Base-by-base conservation (phyloP, 495 filamentous ascomycete genomes). In the Pseudotulostoma volvatum region DNA sequence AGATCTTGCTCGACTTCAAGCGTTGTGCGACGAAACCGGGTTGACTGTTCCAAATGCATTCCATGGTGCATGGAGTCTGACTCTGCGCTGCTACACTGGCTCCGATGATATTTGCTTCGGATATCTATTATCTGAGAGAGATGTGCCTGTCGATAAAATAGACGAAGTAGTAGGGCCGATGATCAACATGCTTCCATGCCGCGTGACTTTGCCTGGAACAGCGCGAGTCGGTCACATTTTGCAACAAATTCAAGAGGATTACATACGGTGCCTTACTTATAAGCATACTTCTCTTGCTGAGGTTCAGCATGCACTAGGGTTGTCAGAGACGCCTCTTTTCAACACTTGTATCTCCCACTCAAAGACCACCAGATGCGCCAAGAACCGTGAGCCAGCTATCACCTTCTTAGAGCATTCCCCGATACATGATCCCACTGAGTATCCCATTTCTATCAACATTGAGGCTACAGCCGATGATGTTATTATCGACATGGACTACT, bases 351-450 rank as follows among this genome's bases (percentile, higher is more conserved):
- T 67, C 0, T 67, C 65, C 2, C 68, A 64, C 44, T 48, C 63
- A 13, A 62, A 55, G 19, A 52, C 66, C 5, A 57, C 63, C 1
- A 37, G 49, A 0, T 39, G 42, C 0, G 46, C 49, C 20, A 45
- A 45, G 8, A 39, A 21, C 1, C 40, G 53, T 19, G 41, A 43
- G 20, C 50, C 50, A 20, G 48, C 49, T 8, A 60, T 69, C 7
- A 41, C 57, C n/a, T 57, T 64, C 34, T 43, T 51, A 2, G 57
- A 64, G 35, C 50, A 54, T 20, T 56, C 55, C 5, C 47, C 59
- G 1, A 64, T 70, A 20, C 61, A 73, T 33, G 71, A 75, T 37
- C 71, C 71, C 0, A 70, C 70, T 3, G 70, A 76, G 48, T 70
- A 70, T 43, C 57, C 60, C 5, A 47, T 76, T 0, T 71, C 62